phyloP scores from a whole-genome alignment of 768 basidiomycete genomes.

The Suillus cothurnatus region DNA sequence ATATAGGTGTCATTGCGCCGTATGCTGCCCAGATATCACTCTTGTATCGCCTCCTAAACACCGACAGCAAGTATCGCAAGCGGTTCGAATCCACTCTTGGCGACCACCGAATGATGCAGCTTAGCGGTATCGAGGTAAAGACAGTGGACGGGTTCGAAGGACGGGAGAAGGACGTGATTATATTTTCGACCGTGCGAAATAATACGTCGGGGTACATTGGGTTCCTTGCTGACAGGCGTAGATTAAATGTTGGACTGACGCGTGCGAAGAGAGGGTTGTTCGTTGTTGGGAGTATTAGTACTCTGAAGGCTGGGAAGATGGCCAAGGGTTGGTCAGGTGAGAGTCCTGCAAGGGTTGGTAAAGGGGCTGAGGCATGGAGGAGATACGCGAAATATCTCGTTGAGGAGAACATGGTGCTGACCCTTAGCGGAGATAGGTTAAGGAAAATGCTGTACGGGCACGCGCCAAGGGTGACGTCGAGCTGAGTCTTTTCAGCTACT shows the following conservation, averaged over 20 bases:
- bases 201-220: slow-evolving; percentile 80
- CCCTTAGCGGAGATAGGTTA: slow-evolving; percentile 45
- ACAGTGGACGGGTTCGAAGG: slow-evolving; percentile 97
- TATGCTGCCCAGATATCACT: slow-evolving; percentile 86
- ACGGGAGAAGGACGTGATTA: slow-evolving; percentile 88
- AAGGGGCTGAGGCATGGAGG: slow-evolving; percentile 58
- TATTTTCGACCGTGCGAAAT: slow-evolving; percentile 90
- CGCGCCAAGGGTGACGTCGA: slow-evolving; percentile 9
- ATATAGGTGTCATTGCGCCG: slow-evolving; percentile 93
- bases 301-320: slow-evolving; percentile 54
- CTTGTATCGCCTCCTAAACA: slow-evolving; percentile 65
- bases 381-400: slow-evolving; percentile 60
- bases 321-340: slow-evolving; percentile 21
- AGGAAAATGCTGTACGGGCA: slow-evolving; percentile 35
- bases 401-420: slow-evolving; percentile 54
- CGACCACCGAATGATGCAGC: slow-evolving; percentile 61
- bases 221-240: slow-evolving; percentile 82
- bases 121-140: slow-evolving; percentile 77
- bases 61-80: slow-evolving; percentile 49
- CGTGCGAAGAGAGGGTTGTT: slow-evolving; percentile 86
- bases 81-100: slow-evolving; percentile 68
- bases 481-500: background rate
- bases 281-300: slow-evolving; percentile 72
- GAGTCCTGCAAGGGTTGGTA: slow-evolving; percentile 30
- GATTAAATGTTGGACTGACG: slow-evolving; percentile 91